Evolutionary conservation across 352 stramenopile genomes (phyloP).

Genomic region (Globisporangium orthogonon): DNA sequence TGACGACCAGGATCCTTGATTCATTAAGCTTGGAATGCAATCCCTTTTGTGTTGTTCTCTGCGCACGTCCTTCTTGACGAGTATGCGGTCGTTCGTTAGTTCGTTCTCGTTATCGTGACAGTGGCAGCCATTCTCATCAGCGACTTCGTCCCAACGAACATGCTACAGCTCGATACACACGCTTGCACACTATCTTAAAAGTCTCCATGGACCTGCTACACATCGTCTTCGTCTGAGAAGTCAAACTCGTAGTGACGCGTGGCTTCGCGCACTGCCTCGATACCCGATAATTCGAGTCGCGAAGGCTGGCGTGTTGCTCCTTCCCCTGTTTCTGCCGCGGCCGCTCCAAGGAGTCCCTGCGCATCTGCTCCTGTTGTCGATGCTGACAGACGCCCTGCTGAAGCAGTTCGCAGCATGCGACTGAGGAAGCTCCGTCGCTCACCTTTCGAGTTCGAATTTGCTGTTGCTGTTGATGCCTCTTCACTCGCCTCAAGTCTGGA

Average conservation of each 20-base stretch:
- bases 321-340: not conserved
- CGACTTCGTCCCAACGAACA: no score
- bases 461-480: slow-evolving; percentile 10
- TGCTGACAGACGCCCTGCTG: not conserved
- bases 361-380: not conserved
- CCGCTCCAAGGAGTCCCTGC: not conserved
- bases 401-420: slow-evolving; percentile 3
- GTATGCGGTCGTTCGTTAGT: no score
- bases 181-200: not conserved
- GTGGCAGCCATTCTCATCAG: no score
- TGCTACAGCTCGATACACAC: no score
- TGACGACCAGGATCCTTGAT: no score
- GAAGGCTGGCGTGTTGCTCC: not conserved
- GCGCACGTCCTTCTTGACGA: no score
- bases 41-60: no score
- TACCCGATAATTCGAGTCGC: slow-evolving; percentile 26
- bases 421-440: slow-evolving; percentile 7
- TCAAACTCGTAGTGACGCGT: slow-evolving; percentile 31
- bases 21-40: no score
- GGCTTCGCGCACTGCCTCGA: slow-evolving; percentile 37
- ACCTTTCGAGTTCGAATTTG: not conserved
- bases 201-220: not conserved
- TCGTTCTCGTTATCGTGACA: no score
- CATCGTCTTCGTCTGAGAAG: slow-evolving; percentile 26
- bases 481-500: not conserved